phyloP scores from a whole-genome alignment of 2,329 filamentous ascomycete species.

The Botrytis tulipae region DNA sequence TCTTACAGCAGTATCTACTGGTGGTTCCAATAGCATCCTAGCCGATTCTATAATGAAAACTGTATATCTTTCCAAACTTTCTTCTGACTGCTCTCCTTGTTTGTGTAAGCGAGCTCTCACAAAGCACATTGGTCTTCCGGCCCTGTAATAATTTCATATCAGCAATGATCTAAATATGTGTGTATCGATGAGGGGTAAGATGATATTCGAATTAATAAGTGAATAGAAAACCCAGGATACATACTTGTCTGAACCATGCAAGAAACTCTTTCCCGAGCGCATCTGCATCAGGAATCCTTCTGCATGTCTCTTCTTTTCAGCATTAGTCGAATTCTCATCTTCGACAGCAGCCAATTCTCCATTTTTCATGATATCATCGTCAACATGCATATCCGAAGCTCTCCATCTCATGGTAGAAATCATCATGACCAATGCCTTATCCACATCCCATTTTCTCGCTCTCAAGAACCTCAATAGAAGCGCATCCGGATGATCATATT shows the following conservation, averaged over 20 bases:
- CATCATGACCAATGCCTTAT: constrained; percentile 91
- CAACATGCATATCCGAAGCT: constrained; percentile 76
- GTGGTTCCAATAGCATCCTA: constrained; percentile 74
- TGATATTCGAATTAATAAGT: background rate
- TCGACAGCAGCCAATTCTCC: constrained; percentile 69
- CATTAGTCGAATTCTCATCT: constrained; percentile 56
- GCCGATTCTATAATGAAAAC: constrained; percentile 93
- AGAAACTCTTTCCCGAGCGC: constrained; percentile 86
- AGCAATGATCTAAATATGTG: background rate
- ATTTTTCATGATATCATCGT: constrained; percentile 78
- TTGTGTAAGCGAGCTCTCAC: constrained; percentile 81
- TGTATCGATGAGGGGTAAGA: background rate
- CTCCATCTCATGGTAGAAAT: constrained; percentile 95
- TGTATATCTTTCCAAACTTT: constrained; percentile 82
- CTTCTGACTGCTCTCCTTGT: constrained; percentile 76
- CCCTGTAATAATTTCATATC: constrained; percentile 27
- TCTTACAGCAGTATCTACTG: constrained; percentile 88
- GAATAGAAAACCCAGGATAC: background rate
- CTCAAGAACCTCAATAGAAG: constrained; percentile 78
- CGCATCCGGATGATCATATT: constrained; percentile 90
- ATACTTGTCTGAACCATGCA: constrained; percentile 79
- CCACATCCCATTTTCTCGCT: constrained; percentile 93
- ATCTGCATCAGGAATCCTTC: constrained; percentile 81
- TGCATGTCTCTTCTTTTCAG: constrained; percentile 60
- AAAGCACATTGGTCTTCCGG: constrained; percentile 81